Percentiles rank a stretch among this genome's conserved stretches.
phyloP scores from a whole-genome alignment of 306 rosid species.

The Quercus cerris region DNA sequence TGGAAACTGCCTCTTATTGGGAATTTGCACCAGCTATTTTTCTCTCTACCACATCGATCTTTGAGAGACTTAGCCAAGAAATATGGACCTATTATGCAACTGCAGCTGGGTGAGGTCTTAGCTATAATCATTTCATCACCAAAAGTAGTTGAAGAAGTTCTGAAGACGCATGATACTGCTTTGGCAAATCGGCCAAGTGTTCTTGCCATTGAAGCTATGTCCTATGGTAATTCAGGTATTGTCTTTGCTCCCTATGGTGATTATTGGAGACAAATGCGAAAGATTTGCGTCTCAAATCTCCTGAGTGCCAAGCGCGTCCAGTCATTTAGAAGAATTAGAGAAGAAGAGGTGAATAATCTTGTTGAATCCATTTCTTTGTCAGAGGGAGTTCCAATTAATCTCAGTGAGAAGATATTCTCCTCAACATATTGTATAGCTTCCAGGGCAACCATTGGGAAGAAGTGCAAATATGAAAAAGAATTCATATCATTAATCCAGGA shows the following conservation, averaged over 20 bases:
- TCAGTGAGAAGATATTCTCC: neutral
- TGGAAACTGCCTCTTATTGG: constrained; percentile 14
- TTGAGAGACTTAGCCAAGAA: neutral
- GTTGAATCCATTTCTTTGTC: neutral
- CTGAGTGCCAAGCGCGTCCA: constrained; percentile 7
- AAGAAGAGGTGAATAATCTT: constrained; percentile 22
- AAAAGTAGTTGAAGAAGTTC: neutral
- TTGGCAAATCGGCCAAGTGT: neutral
- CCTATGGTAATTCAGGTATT: neutral
- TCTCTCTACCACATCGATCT: constrained; percentile 1
- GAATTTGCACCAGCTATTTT: constrained; percentile 18
- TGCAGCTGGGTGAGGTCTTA: neutral
- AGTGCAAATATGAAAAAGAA: neutral
- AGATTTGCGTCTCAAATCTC: neutral
- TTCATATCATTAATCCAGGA: neutral
- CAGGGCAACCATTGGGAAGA: constrained; percentile 5
- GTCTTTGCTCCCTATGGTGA: constrained; percentile 19
- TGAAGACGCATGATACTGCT: neutral
- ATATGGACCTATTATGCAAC: constrained; percentile 8
- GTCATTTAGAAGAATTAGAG: constrained; percentile 3
- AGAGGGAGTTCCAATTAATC: neutral
- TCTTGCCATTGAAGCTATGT: neutral
- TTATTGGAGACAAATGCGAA: constrained; percentile 14
- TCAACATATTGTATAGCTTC: neutral
- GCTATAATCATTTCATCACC: constrained; percentile 8